Conservation (phyloP, 805 yeast genomes). For the Peterozyma xylosa region DNA sequence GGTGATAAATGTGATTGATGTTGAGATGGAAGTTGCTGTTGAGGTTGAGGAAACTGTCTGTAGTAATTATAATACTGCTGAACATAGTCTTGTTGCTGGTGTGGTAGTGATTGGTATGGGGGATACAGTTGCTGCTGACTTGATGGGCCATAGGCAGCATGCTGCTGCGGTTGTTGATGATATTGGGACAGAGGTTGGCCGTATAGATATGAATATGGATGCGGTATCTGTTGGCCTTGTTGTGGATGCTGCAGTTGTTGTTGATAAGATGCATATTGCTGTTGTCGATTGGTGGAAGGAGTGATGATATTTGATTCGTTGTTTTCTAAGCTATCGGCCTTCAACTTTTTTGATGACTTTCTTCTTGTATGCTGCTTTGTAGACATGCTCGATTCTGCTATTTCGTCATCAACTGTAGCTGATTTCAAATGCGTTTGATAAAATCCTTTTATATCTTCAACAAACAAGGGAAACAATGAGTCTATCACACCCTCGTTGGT, state of each 20-base stretch:
- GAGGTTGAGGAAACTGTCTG: constrained; percentile 7
- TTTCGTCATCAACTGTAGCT: too few species aligned
- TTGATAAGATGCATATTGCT: background rate
- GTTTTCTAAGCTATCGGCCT: too few species aligned
- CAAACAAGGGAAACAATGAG: constrained; percentile 49
- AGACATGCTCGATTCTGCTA: too few species aligned
- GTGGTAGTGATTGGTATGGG: constrained; percentile 6
- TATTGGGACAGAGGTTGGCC: background rate
- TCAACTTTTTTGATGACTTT: too few species aligned
- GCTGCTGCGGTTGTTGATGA: background rate
- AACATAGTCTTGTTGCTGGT: constrained; percentile 9
- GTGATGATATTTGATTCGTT: too few species aligned
- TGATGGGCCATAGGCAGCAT: background rate
- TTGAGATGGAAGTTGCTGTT: constrained; percentile 1
- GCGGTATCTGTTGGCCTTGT: background rate
- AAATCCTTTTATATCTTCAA: constrained; percentile 48
- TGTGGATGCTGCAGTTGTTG: background rate
- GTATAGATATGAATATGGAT: background rate
- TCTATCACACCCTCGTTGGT: constrained; percentile 61
- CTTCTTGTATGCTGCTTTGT: too few species aligned
- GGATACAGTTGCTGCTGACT: constrained; percentile 2
- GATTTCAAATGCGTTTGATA: too few species aligned
- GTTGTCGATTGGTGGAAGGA: background rate
- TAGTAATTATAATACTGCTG: constrained; percentile 9
- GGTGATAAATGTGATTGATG: constrained; percentile 5